Percentiles rank a stretch among this genome's conserved stretches.
phyloP scores from a whole-genome alignment of 83 land plant species.

The Larix sibirica region DNA sequence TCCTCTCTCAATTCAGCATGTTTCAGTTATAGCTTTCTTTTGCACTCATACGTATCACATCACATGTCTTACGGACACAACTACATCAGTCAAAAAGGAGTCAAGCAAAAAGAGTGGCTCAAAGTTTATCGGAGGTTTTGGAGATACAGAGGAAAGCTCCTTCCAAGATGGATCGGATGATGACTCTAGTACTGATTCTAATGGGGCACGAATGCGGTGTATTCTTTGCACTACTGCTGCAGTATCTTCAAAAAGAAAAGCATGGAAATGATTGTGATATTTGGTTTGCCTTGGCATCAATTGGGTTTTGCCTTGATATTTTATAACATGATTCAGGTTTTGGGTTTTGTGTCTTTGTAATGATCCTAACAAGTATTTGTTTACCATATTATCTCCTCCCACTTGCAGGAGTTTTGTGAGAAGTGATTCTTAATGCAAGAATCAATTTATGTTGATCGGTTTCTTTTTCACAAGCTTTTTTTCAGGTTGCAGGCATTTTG shows the following conservation, averaged over 20 bases:
- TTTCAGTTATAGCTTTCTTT: slow-evolving; percentile 92
- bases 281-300: background rate
- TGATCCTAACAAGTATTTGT: background rate
- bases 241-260: slow-evolving; percentile 20
- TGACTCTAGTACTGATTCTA: slow-evolving; percentile 11
- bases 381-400: slow-evolving; percentile 11
- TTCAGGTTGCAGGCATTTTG: background rate
- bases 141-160: slow-evolving; percentile 17
- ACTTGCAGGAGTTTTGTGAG: background rate
- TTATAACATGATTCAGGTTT: background rate
- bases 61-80: slow-evolving; percentile 72
- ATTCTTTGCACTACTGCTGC: slow-evolving; percentile 84
- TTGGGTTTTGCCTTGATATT: background rate
- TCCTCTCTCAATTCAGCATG: slow-evolving; percentile 77
- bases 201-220: slow-evolving; percentile 55
- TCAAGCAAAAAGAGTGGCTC: slow-evolving; percentile 9
- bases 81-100: slow-evolving; percentile 20
- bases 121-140: slow-evolving; percentile 14
- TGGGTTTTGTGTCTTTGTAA: background rate
- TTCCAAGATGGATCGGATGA: slow-evolving; percentile 30
- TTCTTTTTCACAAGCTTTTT: background rate
- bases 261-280: background rate
- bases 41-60: slow-evolving; percentile 94
- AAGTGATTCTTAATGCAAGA: slow-evolving; percentile 8
- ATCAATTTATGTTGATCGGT: background rate